phyloP scores from a whole-genome alignment of 2,329 filamentous ascomycete genomes.

The Sporothrix brasiliensis region DNA sequence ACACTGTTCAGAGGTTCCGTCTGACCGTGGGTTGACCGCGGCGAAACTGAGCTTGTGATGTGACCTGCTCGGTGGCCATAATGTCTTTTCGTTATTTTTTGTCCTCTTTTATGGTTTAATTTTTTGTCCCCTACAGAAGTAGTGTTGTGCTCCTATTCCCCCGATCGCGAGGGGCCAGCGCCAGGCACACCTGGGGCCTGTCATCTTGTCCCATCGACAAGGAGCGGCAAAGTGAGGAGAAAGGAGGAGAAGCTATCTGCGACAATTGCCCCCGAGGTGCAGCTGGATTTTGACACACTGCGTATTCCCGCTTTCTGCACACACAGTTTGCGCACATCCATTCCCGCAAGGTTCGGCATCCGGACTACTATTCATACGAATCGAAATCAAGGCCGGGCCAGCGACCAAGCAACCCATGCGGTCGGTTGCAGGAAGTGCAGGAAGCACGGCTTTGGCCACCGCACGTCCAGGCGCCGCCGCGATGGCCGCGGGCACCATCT shows the following conservation, averaged over 20 bases:
- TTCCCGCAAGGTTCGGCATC: constrained; percentile 12
- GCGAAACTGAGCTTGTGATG: constrained; percentile 28
- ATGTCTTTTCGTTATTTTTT: not conserved
- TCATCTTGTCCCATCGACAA: not conserved
- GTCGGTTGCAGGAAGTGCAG: constrained; percentile 12
- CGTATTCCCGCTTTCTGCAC: constrained; percentile 14
- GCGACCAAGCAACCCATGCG: constrained; percentile 17
- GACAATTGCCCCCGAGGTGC: constrained; percentile 29
- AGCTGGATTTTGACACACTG: constrained; percentile 17
- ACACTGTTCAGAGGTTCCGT: constrained; percentile 26
- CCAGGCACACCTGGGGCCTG: constrained; percentile 13
- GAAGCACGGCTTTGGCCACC: constrained; percentile 25
- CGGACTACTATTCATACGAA: constrained; percentile 23
- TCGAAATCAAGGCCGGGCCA: constrained; percentile 11
- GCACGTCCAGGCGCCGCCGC: not conserved
- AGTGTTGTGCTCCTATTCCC: constrained; percentile 8
- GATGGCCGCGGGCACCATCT: not conserved
- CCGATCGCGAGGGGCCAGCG: constrained; percentile 8
- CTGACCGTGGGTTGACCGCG: constrained; percentile 29
- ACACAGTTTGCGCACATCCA: constrained; percentile 7
- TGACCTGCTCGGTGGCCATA: not conserved
- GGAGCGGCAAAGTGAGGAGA: constrained; percentile 26
- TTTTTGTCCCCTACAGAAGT: not conserved
- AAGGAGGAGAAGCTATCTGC: constrained; percentile 15
- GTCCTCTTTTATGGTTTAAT: not conserved